Conservation (phyloP, 257 asterid species). For the Solanum pinnatisectum region DNA sequence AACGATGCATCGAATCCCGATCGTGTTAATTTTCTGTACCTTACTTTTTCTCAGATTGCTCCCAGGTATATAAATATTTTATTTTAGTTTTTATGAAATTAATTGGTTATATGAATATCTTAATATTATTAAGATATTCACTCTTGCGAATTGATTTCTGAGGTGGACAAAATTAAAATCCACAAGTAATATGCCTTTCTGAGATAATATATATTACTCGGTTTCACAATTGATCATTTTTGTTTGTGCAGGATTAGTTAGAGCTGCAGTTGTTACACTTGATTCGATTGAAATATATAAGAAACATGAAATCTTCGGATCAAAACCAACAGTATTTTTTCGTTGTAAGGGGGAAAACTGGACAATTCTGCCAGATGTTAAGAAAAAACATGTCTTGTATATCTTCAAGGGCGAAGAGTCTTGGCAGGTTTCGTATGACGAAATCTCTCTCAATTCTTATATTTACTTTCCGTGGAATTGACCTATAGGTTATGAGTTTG, state of each 20-base stretch:
- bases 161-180: background rate
- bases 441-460: background rate
- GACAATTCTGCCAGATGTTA: conserved; percentile 61
- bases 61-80: conserved; percentile 27
- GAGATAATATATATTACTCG: background rate
- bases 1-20: background rate
- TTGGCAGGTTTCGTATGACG: conserved; percentile 59
- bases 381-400: conserved; percentile 37
- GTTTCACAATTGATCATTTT: background rate
- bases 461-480: background rate
- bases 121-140: background rate
- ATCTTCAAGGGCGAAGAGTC: conserved; percentile 76
- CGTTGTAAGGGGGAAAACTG: conserved; percentile 54
- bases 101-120: background rate
- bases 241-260: conserved; percentile 21
- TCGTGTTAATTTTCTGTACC: background rate
- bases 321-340: conserved; percentile 50
- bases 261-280: conserved; percentile 54
- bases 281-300: conserved; percentile 49
- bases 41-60: conserved; percentile 30
- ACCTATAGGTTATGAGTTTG: background rate
- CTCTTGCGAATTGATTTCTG: background rate
- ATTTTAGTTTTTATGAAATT: background rate
- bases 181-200: background rate
- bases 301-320: conserved; percentile 54